Base-by-base conservation (phyloP, 2,329 filamentous ascomycete species). In the Fusarium pseudograminearum region DNA sequence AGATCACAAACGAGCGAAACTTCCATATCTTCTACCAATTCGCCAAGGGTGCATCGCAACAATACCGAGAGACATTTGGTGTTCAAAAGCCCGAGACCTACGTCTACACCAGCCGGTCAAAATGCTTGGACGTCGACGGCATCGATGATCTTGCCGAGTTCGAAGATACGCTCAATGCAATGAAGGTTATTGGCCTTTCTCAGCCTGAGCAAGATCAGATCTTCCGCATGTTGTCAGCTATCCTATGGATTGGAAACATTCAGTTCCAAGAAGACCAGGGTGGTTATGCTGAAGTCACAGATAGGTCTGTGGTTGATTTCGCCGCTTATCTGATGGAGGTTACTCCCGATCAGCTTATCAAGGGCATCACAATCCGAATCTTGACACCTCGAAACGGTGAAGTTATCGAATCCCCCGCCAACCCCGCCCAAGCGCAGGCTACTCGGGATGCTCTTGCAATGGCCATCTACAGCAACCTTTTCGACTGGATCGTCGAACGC, bases 1-100 rank as follows among this genome's bases (percentile, higher is more conserved):
- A 98, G 83, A 98, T 98, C 73, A 86, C 84, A 61, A 97, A 98
- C 79, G 96, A 99, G 86, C 90, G 96, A 73, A 98, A 97, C 82
- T 99, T 99, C 81, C 96, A 99, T 82, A 98, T 99, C 76, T 99
- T 99, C 80, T 99, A 99, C 82, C 96, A 99, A 80, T 98, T 98
- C 80, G 93, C 96, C 47, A 99, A 98, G 82, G 94, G 93, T 6
- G 95, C 95, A 12, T 92, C 94, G n/a, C 86, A 91, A 72, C 89
- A 91, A 62, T 97, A 98, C 80, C 87, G 93, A 78, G 90, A 96
- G 76, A 90, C 85, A n/a, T 98, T 93, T 77, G 96, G 96, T 52
- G 85, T 99, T 22, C 95, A 98, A 79, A 91, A 91, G 73, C 96
- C 96, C 26, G 92, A 97, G 76, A 93, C 94, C 34, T 99, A 99